phyloP scores from a whole-genome alignment of 2,329 filamentous ascomycete species.

The Pestalotiopsis sp. region DNA sequence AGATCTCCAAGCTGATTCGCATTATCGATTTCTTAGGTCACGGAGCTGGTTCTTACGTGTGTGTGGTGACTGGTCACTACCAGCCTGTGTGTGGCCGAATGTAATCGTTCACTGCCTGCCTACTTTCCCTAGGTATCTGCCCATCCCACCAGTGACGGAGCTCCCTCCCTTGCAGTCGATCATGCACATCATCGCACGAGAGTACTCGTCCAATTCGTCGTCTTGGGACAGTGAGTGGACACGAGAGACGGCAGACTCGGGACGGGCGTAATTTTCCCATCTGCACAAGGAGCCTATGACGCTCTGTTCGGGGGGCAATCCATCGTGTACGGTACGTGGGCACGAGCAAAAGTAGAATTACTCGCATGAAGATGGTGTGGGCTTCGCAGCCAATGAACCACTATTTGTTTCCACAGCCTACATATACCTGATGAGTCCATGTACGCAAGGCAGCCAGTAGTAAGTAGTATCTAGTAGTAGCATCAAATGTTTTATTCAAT shows the following conservation, averaged over 20 bases:
- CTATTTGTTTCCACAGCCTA: neutral
- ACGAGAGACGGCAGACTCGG: neutral
- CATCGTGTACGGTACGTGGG: neutral
- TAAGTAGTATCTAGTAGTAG: neutral
- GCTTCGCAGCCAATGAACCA: neutral
- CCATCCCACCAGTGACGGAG: neutral
- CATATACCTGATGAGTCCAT: neutral
- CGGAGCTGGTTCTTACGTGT: neutral
- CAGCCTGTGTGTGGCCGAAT: neutral
- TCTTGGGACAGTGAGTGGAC: neutral
- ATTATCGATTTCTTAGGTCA: neutral
- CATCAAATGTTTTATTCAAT: no score
- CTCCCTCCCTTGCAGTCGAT: neutral
- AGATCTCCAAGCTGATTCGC: slow-evolving; percentile 8
- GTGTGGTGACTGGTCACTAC: neutral
- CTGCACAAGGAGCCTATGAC: neutral
- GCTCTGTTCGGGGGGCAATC: neutral
- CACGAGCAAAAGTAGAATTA: slow-evolving; percentile 5
- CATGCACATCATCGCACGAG: neutral
- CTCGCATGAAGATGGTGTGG: slow-evolving; percentile 11
- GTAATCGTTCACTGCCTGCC: neutral
- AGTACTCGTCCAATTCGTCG: neutral
- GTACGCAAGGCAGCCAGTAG: neutral
- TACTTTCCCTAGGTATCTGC: no score
- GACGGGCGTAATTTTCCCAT: neutral